Base-by-base conservation (phyloP, 306 rosid genomes). In the Rosa rugosa region DNA sequence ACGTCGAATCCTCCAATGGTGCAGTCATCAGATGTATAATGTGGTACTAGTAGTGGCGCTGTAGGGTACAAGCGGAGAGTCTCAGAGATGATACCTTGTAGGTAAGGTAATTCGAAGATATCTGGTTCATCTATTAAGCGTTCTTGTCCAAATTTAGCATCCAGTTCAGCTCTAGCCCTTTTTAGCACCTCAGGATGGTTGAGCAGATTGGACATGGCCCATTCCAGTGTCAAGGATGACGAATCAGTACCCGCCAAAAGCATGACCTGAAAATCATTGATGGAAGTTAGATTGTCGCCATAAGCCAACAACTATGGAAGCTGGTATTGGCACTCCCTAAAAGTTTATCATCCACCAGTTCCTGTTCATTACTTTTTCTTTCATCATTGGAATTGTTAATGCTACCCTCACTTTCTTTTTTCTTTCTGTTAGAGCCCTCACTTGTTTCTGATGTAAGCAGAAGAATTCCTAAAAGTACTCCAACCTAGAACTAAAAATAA, bases 1-100 rank as follows among this genome's bases (percentile, higher is more conserved):
- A 87, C 87, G 5, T 80, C 80, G 50, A 65, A 84, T 1, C 87
- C 83, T 13, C 79, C 84, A 4, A 86, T 62, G 0, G 34, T 69
- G 68, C 87, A 86, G 4, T 73, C 82, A 0, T 86, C 27, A 0
- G 84, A 76, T 71, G 90, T 82, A 1, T 23, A 11, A 59, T 86
- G 90, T 1, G 90, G 86, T 10, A 84, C 0, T 3, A 86, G 38
- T 76, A 76, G 34, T 5, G 90, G 76, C 2, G 76, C 73, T 0
- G 84, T 45, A 1, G 87, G 86, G 63, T 70, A 75, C 40, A 86
- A 64, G 0, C 90, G 56, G 62, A 56, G 62, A 56, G 74, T 77
- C 70, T 83, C 83, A 0, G 13, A 70, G 27, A 83, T 34, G 10
- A 83, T 63, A 69, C n/a, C 42, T 49, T 81, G 77, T 0, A 81